Percentiles rank a stretch among this genome's conserved stretches.
phyloP scores from a whole-genome alignment of 805 yeast species.

The Barnettozyma californica region DNA sequence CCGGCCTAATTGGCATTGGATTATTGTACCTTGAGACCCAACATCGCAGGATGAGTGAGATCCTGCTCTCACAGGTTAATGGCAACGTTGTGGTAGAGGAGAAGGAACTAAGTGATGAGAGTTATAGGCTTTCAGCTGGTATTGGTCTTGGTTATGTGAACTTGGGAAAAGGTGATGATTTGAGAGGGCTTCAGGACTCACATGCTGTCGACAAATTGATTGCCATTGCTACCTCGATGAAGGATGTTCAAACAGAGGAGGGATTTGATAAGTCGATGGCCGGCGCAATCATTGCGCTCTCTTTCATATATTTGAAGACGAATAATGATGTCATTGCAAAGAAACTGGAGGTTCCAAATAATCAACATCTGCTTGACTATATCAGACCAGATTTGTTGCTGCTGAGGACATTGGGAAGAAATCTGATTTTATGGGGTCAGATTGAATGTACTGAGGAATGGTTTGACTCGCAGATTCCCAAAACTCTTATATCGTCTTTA shows the following conservation, averaged over 20 bases:
- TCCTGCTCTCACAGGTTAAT: slow-evolving; percentile 63
- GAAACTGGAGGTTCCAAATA: slow-evolving; percentile 55
- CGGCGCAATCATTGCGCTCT: slow-evolving; percentile 75
- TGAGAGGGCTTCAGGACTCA: slow-evolving; percentile 55
- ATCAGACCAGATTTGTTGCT: slow-evolving; percentile 74
- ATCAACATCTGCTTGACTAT: slow-evolving; percentile 52
- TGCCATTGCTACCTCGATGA: slow-evolving; percentile 51
- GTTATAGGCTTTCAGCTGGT: slow-evolving; percentile 84
- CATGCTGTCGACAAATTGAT: slow-evolving; percentile 57
- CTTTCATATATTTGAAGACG: slow-evolving; percentile 68
- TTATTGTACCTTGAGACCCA: slow-evolving; percentile 71
- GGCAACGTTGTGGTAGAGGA: slow-evolving; percentile 51
- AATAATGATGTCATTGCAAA: slow-evolving; percentile 53
- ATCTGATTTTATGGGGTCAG: slow-evolving; percentile 21
- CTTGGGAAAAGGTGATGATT: slow-evolving; percentile 64
- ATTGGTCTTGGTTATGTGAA: slow-evolving; percentile 81
- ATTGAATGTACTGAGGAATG: slow-evolving; percentile 16
- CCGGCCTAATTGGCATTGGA: slow-evolving; percentile 89
- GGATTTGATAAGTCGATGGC: slow-evolving; percentile 57
- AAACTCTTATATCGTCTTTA: slow-evolving; percentile 31
- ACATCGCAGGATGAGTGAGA: slow-evolving; percentile 82
- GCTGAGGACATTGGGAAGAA: slow-evolving; percentile 49
- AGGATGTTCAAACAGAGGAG: slow-evolving; percentile 56
- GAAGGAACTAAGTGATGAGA: slow-evolving; percentile 56
- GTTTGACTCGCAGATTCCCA: slow-evolving; percentile 46